These are phyloP conservation scores for Rubroshorea leprosula DNA, from an alignment of 345 rosid species.

Conservation along the genomic window DNA sequence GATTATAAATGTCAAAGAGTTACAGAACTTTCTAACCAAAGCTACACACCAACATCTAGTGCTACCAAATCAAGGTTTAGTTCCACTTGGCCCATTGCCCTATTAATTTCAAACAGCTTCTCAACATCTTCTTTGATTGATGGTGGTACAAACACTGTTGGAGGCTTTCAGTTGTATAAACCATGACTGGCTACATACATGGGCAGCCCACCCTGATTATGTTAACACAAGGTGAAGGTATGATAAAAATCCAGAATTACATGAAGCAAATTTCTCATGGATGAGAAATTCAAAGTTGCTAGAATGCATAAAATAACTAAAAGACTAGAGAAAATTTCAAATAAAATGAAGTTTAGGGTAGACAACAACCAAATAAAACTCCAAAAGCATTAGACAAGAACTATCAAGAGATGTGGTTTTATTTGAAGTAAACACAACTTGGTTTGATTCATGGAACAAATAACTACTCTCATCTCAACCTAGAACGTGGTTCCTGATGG, in stretches of 20 bases:
- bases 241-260: constrained; percentile 2
- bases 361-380: too few relatives aligned
- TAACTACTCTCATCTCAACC: too few relatives aligned
- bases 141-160: constrained; percentile 79
- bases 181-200: constrained; percentile 92
- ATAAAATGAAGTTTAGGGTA: too few relatives aligned
- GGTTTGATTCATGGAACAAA: too few relatives aligned
- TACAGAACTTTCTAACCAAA: constrained; percentile 8
- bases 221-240: background rate
- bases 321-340: background rate
- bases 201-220: constrained; percentile 70
- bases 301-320: background rate
- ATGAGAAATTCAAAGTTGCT: background rate
- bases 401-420: too few relatives aligned
- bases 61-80: constrained; percentile 71
- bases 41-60: constrained; percentile 58
- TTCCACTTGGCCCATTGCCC: constrained; percentile 83
- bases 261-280: background rate
- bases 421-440: too few relatives aligned
- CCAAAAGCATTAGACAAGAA: too few relatives aligned
- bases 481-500: too few relatives aligned
- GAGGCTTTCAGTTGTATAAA: constrained; percentile 83
- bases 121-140: constrained; percentile 81
- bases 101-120: constrained; percentile 71
- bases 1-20: background rate